These are phyloP conservation scores for Phytopythium vexans DNA, from an alignment of 352 stramenopile genomes.

Conservation along the genomic window DNA sequence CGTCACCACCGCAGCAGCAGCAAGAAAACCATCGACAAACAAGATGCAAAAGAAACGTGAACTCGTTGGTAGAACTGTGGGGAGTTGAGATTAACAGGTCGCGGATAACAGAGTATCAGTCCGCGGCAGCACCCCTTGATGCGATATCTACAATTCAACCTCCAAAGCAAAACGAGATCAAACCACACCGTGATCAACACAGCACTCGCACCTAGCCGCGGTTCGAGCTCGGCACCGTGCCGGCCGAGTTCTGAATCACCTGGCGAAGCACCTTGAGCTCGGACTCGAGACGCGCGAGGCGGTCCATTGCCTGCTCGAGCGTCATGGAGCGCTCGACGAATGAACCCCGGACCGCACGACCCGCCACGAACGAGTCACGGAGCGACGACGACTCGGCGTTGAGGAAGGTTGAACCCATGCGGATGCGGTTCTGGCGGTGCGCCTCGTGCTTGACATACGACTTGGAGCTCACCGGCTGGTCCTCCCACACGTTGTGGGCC, in stretches of 20 bases:
- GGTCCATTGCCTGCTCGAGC: slow-evolving; percentile 72
- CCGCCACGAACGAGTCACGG: slow-evolving; percentile 75
- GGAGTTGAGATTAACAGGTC: too few species aligned
- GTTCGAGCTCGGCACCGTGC: too few species aligned
- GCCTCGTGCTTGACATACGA: slow-evolving; percentile 59
- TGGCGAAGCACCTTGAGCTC: slow-evolving; percentile 69
- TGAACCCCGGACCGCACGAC: slow-evolving; percentile 56
- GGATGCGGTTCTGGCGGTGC: slow-evolving; percentile 76
- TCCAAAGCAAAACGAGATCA: too few species aligned
- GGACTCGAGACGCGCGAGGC: slow-evolving; percentile 54
- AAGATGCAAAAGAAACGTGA: too few species aligned
- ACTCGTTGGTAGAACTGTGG: too few species aligned
- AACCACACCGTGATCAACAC: too few species aligned
- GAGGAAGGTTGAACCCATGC: slow-evolving; percentile 60
- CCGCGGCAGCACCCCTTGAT: too few species aligned
- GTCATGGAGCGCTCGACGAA: slow-evolving; percentile 59
- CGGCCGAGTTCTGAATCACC: slow-evolving; percentile 39
- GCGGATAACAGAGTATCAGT: too few species aligned
- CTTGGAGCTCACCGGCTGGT: slow-evolving; percentile 57
- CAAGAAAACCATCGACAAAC: too few species aligned
- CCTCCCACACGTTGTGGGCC: slow-evolving; percentile 54
- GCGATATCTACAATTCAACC: too few species aligned
- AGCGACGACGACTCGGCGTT: slow-evolving; percentile 59
- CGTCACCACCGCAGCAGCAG: too few species aligned
- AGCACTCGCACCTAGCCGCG: too few species aligned